Percentiles rank a stretch among this genome's conserved stretches.
These are phyloP conservation scores for Tuber calosporum DNA, from an alignment of 495 filamentous ascomycete genomes.

Conservation along the genomic window DNA sequence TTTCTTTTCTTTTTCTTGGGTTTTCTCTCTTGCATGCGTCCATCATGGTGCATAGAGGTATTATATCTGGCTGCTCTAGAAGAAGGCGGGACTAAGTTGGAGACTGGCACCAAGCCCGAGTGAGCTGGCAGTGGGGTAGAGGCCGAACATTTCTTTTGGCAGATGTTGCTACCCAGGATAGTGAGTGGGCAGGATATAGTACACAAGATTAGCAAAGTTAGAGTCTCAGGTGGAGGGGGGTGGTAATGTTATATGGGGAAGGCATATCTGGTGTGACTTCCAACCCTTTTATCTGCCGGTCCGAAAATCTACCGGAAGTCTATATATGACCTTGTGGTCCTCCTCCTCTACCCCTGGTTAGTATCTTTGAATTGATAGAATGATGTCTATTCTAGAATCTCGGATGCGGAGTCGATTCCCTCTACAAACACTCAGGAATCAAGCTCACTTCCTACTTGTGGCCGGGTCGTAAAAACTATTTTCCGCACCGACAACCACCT, in stretches of 20 bases:
- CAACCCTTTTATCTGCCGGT: background rate
- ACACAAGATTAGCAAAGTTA: background rate
- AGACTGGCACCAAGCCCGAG: background rate
- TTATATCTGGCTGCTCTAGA: background rate
- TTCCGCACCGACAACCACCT: background rate
- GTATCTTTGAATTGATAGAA: background rate
- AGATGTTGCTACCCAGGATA: background rate
- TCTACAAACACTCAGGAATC: background rate
- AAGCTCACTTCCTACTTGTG: background rate
- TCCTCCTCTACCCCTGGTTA: background rate
- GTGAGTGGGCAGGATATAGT: background rate
- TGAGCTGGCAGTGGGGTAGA: background rate
- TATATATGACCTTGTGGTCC: background rate
- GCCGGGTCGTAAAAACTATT: background rate
- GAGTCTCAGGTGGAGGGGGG: background rate
- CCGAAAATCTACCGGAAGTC: background rate
- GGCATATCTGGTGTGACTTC: background rate
- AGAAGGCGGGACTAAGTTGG: background rate
- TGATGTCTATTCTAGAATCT: background rate
- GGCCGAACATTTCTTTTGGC: background rate
- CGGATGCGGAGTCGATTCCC: background rate
- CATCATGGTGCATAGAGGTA: background rate
- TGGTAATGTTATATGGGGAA: background rate
- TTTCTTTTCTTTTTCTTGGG: slow-evolving; percentile 12
- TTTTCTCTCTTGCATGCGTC: background rate